Base-by-base conservation (phyloP, 2,329 filamentous ascomycete species). In the Harringtonia aguacate region DNA sequence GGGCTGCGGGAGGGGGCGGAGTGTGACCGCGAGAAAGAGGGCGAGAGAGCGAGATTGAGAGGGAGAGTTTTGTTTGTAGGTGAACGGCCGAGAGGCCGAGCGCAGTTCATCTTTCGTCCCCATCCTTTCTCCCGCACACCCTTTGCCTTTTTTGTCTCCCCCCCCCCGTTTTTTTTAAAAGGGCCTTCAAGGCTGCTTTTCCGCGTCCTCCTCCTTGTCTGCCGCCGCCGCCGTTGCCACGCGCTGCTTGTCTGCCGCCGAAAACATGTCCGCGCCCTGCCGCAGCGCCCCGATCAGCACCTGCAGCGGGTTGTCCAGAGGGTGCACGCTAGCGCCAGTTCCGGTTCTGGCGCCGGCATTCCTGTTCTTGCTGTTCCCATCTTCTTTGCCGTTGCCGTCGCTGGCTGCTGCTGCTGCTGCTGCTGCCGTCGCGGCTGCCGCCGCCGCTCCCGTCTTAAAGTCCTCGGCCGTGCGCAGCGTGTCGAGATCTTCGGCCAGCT, bases 401-500 rank as follows among this genome's bases (percentile, higher is more conserved):
- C 22, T 36, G 35, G 14, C 31, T 17, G 29, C 7, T 12, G 20
- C 29, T 3, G 33, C 17, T 4, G 30, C 15, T 4, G 43, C 9
- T 15, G 29, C 21, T 17, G 36, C 27, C 17, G 31, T 2, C 13
- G 34, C 17, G 6, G 34, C 10, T 12, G 86, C 81, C 77, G 46
- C 67, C 12, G 36, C 39, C n/a, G 43, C 24, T 27, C 24, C 39
- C 28, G 45, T 66, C 56, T 77, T 79, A 63, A 87, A 89, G 61
- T 88, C 84, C 53, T 78, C 75, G 10, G 84, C 80, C 8, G 55
- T 61, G 50, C 84, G 76, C 48, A 87, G 68, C 59, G 78, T 77
- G 63, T 86, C 79, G 31, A 89, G 69, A 57, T 88, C 84, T 52
- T 86, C 80, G 13, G 79, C 77, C 45, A 89, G 78, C 58, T 88